phyloP scores from a whole-genome alignment of 2,329 filamentous ascomycete species.

The Purpureocillium lavendulum region DNA sequence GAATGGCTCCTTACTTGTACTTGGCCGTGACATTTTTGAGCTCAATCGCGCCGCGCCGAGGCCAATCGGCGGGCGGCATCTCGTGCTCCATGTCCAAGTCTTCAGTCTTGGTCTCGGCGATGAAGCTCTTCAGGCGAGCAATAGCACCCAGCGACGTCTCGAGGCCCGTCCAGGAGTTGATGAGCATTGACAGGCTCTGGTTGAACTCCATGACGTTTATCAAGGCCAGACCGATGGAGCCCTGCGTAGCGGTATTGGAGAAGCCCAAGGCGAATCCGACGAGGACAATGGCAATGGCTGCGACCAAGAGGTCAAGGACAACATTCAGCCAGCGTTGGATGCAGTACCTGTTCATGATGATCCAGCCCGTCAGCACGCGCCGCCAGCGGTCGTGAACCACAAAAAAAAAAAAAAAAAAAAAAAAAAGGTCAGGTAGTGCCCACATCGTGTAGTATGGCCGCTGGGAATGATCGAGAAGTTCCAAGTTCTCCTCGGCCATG shows the following conservation, averaged over 20 bases:
- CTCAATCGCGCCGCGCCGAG: conserved; percentile 14
- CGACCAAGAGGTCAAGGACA: conserved; percentile 5
- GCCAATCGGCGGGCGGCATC: conserved; percentile 13
- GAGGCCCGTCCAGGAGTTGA: conserved; percentile 3
- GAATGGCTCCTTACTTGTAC: conserved; percentile 11
- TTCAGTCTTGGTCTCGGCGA: conserved; percentile 5
- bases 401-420: too few species aligned
- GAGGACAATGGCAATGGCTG: conserved; percentile 5
- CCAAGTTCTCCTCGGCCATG: conserved; percentile 1
- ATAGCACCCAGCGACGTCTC: conserved; percentile 8
- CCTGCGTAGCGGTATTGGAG: background rate
- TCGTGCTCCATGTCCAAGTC: background rate
- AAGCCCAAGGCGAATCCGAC: conserved; percentile 4
- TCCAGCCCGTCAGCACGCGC: too few species aligned
- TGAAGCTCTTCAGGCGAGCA: conserved; percentile 12
- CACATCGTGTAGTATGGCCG: conserved; percentile 6
- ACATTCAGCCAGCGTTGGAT: conserved; percentile 9
- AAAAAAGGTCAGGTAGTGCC: too few species aligned
- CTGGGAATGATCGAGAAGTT: conserved; percentile 7
- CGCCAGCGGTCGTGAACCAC: too few species aligned
- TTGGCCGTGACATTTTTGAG: conserved; percentile 16
- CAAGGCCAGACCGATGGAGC: conserved; percentile 3
- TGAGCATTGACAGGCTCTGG: background rate
- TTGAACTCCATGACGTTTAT: conserved; percentile 3
- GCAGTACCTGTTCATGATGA: conserved; percentile 6